Base-by-base conservation (phyloP, 2,329 filamentous ascomycete species). In the Gremmenia infestans region DNA sequence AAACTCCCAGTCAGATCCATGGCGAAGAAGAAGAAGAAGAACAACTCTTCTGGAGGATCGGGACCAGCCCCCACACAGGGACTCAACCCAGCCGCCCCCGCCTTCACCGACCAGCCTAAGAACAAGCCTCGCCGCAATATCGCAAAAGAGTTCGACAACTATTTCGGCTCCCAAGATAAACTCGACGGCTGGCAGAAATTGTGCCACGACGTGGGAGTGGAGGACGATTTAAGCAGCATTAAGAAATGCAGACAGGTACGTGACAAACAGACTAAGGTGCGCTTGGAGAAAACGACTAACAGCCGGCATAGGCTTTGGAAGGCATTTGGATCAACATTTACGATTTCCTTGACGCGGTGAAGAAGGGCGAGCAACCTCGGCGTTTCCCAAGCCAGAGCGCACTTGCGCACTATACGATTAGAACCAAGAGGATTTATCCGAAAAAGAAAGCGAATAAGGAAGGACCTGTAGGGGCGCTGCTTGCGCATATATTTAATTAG, bases 281-380 rank as follows among this genome's bases (percentile, higher is more conserved):
- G 7, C 17, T 17, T n/a, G 36, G 25, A 47, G 42, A 14, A 7
- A 7, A 35, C 6, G 23, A 6, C 32, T 53, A 25, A 45, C 17
- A n/a, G 22, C 0, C 28, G 0, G 3, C 12, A 55, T 36, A 80
- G 78, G 74, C 71, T 3, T 65, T 80, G 2, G 63, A 62, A n/a
- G 60, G 48, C 0, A 67, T 79, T 4, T 72, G 74, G 64, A 71
- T 81, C 55, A 81, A 81, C 56, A 80, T 81, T 39, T 58, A 57
- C 28, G 78, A 81, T 63, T 76, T 81, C 54, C 64, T 81, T 6
- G 59, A 67, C 0, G 72, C 71, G 9, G 53, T 72, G 23, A 53
- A 39, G n/a, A 59, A 55, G 12, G 68, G 66, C 1, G 52, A 42
- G 0, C 14, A 40, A 40, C 68, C 76, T 2, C 57, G 15, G 1